Conservation (phyloP, 495 filamentous ascomycete genomes). For the Bryoglossum gracile region DNA sequence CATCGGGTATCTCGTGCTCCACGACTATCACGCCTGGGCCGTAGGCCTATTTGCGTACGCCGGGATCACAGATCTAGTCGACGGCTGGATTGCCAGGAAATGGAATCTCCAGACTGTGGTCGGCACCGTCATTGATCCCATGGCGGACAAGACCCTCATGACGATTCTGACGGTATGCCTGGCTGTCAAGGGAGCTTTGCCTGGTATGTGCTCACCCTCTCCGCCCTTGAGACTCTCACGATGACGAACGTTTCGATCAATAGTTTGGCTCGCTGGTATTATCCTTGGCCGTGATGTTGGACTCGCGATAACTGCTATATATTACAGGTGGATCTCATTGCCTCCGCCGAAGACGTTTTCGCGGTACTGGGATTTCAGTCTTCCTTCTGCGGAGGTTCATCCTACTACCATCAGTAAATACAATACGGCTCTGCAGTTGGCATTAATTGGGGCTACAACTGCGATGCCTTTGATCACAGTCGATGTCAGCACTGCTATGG, state of each 20-base stretch:
- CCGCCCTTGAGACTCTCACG: neutral
- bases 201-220: slow-evolving; percentile 46
- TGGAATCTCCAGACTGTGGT: slow-evolving; percentile 90
- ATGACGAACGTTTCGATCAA: neutral
- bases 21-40: slow-evolving; percentile 69
- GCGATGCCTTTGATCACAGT: slow-evolving; percentile 58
- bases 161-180: slow-evolving; percentile 79
- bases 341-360: slow-evolving; percentile 86
- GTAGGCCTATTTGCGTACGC: slow-evolving; percentile 86
- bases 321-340: slow-evolving; percentile 89
- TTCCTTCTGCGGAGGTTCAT: slow-evolving; percentile 87
- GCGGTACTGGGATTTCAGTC: slow-evolving; percentile 96
- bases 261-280: slow-evolving; percentile 78
- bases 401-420: slow-evolving; percentile 88
- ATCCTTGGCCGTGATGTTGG: slow-evolving; percentile 86
- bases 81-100: slow-evolving; percentile 83
- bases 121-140: slow-evolving; percentile 92
- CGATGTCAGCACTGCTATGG: slow-evolving; percentile 50
- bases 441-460: slow-evolving; percentile 70
- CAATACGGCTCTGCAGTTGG: slow-evolving; percentile 76
- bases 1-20: slow-evolving; percentile 82
- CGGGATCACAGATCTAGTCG: slow-evolving; percentile 81
- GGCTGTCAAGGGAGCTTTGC: slow-evolving; percentile 71
- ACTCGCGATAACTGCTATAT: slow-evolving; percentile 84
- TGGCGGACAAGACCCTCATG: slow-evolving; percentile 96